Evolutionary conservation across 2,329 filamentous ascomycete genomes (phyloP).

Genomic region (Cercospora zeina): DNA sequence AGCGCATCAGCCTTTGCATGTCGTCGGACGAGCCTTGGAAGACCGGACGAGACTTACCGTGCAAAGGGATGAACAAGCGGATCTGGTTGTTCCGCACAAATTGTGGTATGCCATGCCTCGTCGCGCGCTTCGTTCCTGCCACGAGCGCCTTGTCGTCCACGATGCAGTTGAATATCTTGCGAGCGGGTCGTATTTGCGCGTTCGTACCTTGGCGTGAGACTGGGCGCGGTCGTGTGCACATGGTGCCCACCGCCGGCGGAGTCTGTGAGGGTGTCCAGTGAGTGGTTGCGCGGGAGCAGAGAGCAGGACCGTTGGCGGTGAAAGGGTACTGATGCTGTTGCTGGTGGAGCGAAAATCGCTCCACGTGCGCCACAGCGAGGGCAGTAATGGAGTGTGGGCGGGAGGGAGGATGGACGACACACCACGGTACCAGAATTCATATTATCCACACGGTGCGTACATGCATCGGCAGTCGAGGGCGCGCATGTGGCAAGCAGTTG

Average conservation of each 20-base stretch:
- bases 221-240: slow-evolving; percentile 36
- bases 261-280: slow-evolving; percentile 3
- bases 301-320: neutral
- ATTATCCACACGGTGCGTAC: neutral
- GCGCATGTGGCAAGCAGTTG: slow-evolving; percentile 8
- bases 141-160: slow-evolving; percentile 55
- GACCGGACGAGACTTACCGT: slow-evolving; percentile 45
- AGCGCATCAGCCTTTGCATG: neutral
- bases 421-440: slow-evolving; percentile 13
- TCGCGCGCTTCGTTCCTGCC: slow-evolving; percentile 54
- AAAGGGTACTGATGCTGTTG: neutral
- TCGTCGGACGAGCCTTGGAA: neutral
- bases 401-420: slow-evolving; percentile 2
- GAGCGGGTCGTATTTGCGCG: slow-evolving; percentile 30
- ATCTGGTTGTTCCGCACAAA: slow-evolving; percentile 54
- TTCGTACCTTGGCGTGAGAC: slow-evolving; percentile 33
- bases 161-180: slow-evolving; percentile 57
- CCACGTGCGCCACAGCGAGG: neutral
- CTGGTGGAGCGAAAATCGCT: neutral
- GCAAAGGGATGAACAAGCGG: slow-evolving; percentile 53
- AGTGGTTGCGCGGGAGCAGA: neutral
- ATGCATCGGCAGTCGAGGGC: neutral
- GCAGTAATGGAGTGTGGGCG: neutral
- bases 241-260: slow-evolving; percentile 22
- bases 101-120: slow-evolving; percentile 54